Conservation (phyloP, 495 filamentous ascomycete species). For the Penicillium bovifimosum region DNA sequence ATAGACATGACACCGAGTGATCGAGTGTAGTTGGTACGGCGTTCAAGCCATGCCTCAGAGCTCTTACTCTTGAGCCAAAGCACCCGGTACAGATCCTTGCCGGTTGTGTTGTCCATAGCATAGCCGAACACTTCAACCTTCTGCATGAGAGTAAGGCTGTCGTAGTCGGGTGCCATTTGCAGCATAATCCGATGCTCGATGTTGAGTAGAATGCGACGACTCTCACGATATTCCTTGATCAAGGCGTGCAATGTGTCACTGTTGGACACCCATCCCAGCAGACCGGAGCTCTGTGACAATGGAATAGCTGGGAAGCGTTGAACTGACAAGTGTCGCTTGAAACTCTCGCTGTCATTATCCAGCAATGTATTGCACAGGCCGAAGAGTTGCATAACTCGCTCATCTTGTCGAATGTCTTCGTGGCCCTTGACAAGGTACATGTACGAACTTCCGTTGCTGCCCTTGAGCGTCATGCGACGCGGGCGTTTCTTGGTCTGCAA, state of each 20-base stretch:
- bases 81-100: constrained; percentile 95
- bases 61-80: constrained; percentile 98
- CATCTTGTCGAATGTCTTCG: constrained; percentile 97
- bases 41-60: constrained; percentile 94
- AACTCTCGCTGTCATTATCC: constrained; percentile 85
- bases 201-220: constrained; percentile 92
- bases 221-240: constrained; percentile 95
- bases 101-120: constrained; percentile 96
- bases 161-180: constrained; percentile 98
- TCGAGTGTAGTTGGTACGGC: constrained; percentile 94
- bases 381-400: constrained; percentile 98
- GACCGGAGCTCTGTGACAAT: constrained; percentile 89
- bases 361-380: constrained; percentile 93
- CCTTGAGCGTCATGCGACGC: constrained; percentile 78
- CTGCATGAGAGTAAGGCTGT: constrained; percentile 97
- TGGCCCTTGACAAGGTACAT: constrained; percentile 91
- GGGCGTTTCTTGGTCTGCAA: constrained; percentile 97
- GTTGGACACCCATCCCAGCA: constrained; percentile 96
- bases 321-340: constrained; percentile 93
- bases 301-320: constrained; percentile 93
- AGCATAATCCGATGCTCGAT: constrained; percentile 99
- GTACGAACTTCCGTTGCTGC: constrained; percentile 81
- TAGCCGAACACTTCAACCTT: constrained; percentile 99
- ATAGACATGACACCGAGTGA: constrained; percentile 99
- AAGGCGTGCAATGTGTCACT: constrained; percentile 94